Conservation (phyloP, 2,329 filamentous ascomycete species). For the Aureobasidium mangrovei region DNA sequence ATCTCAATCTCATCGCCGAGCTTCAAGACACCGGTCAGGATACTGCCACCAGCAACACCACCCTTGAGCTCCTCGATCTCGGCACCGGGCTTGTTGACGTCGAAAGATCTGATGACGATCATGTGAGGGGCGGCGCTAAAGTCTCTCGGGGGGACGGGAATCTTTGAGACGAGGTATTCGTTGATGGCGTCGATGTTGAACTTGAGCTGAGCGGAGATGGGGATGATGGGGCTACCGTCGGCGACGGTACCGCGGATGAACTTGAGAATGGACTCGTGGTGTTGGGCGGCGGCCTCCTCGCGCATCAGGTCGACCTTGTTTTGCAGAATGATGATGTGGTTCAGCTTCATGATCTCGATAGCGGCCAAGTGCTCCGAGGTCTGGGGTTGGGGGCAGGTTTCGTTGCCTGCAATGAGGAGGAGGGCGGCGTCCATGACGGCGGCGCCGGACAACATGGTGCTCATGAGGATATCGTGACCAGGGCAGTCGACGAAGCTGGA, state of each 20-base stretch:
- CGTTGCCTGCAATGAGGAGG: conserved; percentile 93
- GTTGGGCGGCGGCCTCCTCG: conserved; percentile 84
- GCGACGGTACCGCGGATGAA: conserved; percentile 97
- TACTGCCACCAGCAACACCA: conserved; percentile 94
- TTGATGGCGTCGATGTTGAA: conserved; percentile 99
- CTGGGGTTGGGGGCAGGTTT: conserved; percentile 95
- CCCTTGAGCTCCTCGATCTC: conserved; percentile 98
- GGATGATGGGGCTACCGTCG: conserved; percentile 89
- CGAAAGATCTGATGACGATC: conserved; percentile 98
- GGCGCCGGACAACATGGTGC: conserved; percentile 98
- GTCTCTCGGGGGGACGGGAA: conserved; percentile 83
- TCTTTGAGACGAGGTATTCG: conserved; percentile 90
- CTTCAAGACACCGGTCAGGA: conserved; percentile 93
- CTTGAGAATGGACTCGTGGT: conserved; percentile 95
- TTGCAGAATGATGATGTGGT: conserved; percentile 98
- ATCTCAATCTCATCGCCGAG: conserved; percentile 98
- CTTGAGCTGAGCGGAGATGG: conserved; percentile 94
- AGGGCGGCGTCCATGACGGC: conserved; percentile 99
- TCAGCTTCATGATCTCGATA: conserved; percentile 99
- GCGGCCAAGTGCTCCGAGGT: conserved; percentile 97
- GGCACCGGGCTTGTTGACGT: conserved; percentile 98
- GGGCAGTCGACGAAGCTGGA: conserved; percentile 87
- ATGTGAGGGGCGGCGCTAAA: conserved; percentile 91
- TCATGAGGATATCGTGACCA: conserved; percentile 99
- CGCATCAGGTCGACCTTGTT: conserved; percentile 99